Percentiles rank a stretch among this genome's conserved stretches.
Conservation (phyloP, 352 stramenopile species). For the Pythium chondricola region DNA sequence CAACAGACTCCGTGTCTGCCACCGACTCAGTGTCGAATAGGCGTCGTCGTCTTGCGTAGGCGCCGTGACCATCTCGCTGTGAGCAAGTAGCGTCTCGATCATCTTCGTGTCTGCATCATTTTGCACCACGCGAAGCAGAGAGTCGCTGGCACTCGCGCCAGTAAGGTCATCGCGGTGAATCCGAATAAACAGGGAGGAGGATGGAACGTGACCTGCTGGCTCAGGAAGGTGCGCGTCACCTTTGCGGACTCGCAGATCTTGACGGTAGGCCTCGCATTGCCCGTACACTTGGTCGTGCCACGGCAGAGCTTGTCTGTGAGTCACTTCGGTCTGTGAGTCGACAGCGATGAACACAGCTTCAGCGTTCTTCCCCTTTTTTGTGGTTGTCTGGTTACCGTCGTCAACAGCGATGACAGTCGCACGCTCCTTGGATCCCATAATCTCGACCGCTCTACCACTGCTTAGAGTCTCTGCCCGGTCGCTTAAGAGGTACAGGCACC, state of each 20-base stretch:
- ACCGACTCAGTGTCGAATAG: no score
- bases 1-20: no score
- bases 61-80: no score
- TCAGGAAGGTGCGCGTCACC: no score
- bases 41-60: no score
- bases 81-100: no score
- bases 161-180: conserved; percentile 15
- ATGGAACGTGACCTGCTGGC: no score
- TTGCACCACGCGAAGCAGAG: no score
- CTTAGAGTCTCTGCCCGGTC: neutral
- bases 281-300: conserved; percentile 1
- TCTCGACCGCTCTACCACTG: conserved; percentile 2
- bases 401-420: conserved; percentile 11
- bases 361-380: neutral
- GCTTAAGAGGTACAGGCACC: conserved; percentile 12
- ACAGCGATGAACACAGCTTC: neutral
- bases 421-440: conserved; percentile 8
- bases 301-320: neutral
- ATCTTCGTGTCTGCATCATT: no score
- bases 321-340: neutral
- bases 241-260: no score
- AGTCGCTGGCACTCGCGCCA: no score
- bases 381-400: neutral
- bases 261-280: neutral
- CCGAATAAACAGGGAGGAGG: conserved; percentile 4